Evolutionary conservation across 2,329 filamentous ascomycete genomes (phyloP).

Genomic region (Epichloe coenophiala): DNA sequence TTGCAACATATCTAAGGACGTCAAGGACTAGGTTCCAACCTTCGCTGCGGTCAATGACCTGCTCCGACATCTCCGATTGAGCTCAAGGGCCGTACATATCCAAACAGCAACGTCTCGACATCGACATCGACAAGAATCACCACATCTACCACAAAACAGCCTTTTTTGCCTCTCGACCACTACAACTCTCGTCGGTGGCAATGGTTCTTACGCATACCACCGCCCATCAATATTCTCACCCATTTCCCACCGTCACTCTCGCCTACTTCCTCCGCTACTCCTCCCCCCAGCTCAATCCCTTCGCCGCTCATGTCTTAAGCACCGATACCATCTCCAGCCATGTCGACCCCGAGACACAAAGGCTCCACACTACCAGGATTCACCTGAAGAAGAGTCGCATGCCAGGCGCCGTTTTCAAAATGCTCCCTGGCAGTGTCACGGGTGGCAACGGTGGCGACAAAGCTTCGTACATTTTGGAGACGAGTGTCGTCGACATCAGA

Average conservation of each 20-base stretch:
- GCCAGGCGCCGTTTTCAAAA: constrained; percentile 59
- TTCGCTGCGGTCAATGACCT: constrained; percentile 10
- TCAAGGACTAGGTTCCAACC: constrained; percentile 5
- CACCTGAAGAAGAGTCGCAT: constrained; percentile 73
- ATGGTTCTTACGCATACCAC: constrained; percentile 54
- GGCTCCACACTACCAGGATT: constrained; percentile 64
- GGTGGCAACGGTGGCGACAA: constrained; percentile 52
- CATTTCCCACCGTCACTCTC: constrained; percentile 73
- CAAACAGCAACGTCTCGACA: constrained; percentile 1
- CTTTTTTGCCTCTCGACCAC: neutral
- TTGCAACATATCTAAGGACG: neutral
- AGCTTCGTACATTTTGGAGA: constrained; percentile 70
- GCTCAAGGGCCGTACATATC: constrained; percentile 8
- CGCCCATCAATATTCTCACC: constrained; percentile 63
- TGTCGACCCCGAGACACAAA: constrained; percentile 60
- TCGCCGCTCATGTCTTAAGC: constrained; percentile 68
- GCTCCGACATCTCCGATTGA: constrained; percentile 10
- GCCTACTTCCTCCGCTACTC: constrained; percentile 85
- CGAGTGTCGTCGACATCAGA: constrained; percentile 62
- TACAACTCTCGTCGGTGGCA: constrained; percentile 14
- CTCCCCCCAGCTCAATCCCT: constrained; percentile 56
- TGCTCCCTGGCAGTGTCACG: constrained; percentile 57
- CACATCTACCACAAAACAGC: neutral
- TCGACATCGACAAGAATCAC: constrained; percentile 5
- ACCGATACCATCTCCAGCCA: constrained; percentile 68